These are phyloP conservation scores for Beverwykella pulmonaria DNA, from an alignment of 495 filamentous ascomycete genomes.

Conservation along the genomic window DNA sequence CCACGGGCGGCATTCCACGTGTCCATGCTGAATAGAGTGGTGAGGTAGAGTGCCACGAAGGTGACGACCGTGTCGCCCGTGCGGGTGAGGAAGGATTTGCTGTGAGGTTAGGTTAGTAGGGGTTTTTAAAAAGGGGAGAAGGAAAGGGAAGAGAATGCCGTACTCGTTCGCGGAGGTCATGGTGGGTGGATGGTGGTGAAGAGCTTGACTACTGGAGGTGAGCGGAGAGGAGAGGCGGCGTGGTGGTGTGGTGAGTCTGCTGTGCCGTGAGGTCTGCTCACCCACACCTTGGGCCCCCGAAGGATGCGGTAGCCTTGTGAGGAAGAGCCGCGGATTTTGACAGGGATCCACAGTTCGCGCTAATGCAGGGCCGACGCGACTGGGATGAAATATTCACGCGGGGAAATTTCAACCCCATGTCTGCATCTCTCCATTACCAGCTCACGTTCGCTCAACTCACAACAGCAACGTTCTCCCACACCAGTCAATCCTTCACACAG, in stretches of 20 bases:
- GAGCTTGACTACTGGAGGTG: not conserved
- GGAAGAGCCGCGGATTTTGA: not conserved
- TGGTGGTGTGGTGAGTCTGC: not conserved
- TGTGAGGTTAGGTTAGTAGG: constrained; percentile 17
- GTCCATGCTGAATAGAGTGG: constrained; percentile 34
- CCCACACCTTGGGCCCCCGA: not conserved
- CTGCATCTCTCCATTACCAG: too few relatives aligned
- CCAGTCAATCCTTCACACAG: not conserved
- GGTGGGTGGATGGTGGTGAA: not conserved
- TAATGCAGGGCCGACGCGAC: not conserved
- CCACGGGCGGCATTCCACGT: constrained; percentile 31
- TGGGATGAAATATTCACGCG: not conserved
- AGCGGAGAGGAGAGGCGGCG: not conserved
- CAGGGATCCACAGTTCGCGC: not conserved
- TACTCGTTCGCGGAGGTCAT: constrained; percentile 9
- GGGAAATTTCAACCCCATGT: too few relatives aligned
- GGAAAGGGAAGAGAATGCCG: not conserved
- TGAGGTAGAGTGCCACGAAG: constrained; percentile 35
- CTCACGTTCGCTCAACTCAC: not conserved
- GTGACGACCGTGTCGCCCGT: constrained; percentile 21
- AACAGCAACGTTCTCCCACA: not conserved
- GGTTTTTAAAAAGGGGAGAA: not conserved
- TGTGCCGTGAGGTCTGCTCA: not conserved
- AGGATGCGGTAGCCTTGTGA: constrained; percentile 3
- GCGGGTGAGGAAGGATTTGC: constrained; percentile 7